Percentiles rank a stretch among this genome's conserved stretches.
phyloP scores from a whole-genome alignment of 23 red algal genomes.

The Gracilaria gracilis region DNA sequence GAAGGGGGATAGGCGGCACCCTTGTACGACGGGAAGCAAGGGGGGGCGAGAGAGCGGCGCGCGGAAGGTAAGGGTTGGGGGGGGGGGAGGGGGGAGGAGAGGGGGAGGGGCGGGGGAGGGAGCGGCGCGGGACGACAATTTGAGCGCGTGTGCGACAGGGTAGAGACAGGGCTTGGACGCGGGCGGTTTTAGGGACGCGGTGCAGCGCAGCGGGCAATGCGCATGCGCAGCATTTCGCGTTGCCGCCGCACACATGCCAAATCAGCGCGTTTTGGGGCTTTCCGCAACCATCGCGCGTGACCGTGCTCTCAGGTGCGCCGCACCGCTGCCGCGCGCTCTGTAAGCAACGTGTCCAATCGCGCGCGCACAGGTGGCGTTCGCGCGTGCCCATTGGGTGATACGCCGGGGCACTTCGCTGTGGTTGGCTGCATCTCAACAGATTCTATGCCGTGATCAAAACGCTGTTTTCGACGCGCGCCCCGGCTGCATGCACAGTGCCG shows the following conservation, averaged over 20 bases:
- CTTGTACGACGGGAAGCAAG: neutral
- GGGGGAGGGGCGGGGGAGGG: neutral
- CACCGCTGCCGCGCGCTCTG: constrained; percentile 25
- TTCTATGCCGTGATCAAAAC: neutral
- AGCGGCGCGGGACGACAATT: neutral
- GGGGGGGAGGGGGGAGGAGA: neutral
- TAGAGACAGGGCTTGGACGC: neutral
- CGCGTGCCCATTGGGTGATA: neutral
- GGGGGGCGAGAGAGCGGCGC: neutral
- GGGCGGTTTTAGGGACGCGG: constrained; percentile 3
- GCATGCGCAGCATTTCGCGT: constrained; percentile 48
- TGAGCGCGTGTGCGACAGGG: constrained; percentile 19
- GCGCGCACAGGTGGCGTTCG: neutral
- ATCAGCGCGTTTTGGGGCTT: constrained; percentile 28
- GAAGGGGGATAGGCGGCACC: neutral
- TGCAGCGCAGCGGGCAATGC: constrained; percentile 17
- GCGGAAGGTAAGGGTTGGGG: constrained; percentile 14
- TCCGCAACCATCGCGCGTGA: constrained; percentile 21
- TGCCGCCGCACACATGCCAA: constrained; percentile 25
- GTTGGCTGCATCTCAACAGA: constrained; percentile 40
- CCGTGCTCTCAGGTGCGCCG: constrained; percentile 22
- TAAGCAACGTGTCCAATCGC: neutral
- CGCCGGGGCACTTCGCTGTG: neutral
- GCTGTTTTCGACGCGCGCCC: neutral
- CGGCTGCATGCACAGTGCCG: neutral